Base-by-base conservation (phyloP, 495 filamentous ascomycete species). In the Neurospora tetraspora region DNA sequence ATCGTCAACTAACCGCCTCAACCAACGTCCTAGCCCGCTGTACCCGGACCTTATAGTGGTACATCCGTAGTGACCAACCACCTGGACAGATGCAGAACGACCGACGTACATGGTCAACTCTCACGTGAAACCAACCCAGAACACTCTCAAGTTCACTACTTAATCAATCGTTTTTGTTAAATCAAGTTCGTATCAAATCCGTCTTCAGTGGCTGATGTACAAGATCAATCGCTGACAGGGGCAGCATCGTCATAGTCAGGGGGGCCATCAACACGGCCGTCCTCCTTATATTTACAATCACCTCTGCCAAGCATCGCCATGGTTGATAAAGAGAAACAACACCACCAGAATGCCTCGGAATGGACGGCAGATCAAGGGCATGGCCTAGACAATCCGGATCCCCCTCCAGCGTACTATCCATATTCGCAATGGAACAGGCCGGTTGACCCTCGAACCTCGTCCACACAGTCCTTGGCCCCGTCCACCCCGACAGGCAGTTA, bases 401-500 rank as follows among this genome's bases (percentile, higher is more conserved):
- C 53, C 31, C 53, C 53, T 65, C 53, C 27, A 16, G 6, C 53
- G 53, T 18, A 70, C 14, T 74, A 75, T 43, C 71, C 73, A 68
- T 71, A 70, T n/a, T 74, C 73, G 71, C 53, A 61, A 16, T 73
- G 53, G 53, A 34, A 65, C 53, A 65, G 53, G 27, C 53, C 74
- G 4, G 34, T 10, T 23, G 91, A 91, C 74, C 88, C 88, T 10
- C 86, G 90, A 39, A 85, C 87, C 2, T 89, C 88, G 16, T 92
- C 91, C 14, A 85, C 85, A 3, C 89, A 91, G 72, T 92, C 90
- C 7, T 81, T 92, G 69, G 80, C 85, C 10, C 87, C 89, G 1
- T 82, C 85, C 18, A 77, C 82, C 7, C 80, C 81, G 14, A 80
- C 79, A 18, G 53, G 53, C 53, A 36, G 27, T 34, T 65, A 34